Conservation (phyloP, 257 asterid species). For the Coffea canephora region DNA sequence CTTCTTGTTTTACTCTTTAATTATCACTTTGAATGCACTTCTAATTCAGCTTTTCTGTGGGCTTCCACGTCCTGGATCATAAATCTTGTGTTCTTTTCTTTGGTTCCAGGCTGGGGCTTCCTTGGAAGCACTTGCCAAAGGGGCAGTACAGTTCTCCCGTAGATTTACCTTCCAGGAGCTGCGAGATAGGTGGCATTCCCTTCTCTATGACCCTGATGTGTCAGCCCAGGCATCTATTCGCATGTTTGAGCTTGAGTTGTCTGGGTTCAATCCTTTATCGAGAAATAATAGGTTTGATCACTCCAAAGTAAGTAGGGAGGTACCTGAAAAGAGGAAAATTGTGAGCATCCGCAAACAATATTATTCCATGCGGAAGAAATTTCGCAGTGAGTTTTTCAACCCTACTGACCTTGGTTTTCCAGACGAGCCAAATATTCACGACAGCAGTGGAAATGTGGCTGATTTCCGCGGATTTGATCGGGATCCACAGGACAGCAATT, state of each 20-base stretch:
- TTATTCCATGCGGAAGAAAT: conserved; percentile 69
- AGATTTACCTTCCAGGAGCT: conserved; percentile 66
- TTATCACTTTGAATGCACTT: not conserved
- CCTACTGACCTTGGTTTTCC: conserved; percentile 53
- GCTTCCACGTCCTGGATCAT: not conserved
- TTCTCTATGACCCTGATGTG: conserved; percentile 80
- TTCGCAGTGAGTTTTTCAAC: conserved; percentile 58
- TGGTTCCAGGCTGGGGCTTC: conserved; percentile 76
- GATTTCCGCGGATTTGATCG: conserved; percentile 43
- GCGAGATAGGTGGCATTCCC: conserved; percentile 77
- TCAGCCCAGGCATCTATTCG: conserved; percentile 59
- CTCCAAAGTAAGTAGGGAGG: conserved; percentile 44
- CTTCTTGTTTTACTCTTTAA: not conserved
- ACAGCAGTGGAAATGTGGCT: conserved; percentile 45
- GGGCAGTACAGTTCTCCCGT: conserved; percentile 84
- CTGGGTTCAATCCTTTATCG: conserved; percentile 56
- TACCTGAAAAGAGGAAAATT: conserved; percentile 58
- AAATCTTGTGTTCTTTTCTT: conserved; percentile 14
- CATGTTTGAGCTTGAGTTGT: conserved; percentile 78
- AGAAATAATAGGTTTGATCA: conserved; percentile 53
- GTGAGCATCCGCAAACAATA: conserved; percentile 69
- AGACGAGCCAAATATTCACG: conserved; percentile 47
- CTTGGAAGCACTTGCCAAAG: conserved; percentile 91
- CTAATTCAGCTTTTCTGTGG: not conserved
- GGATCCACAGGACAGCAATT: conserved; percentile 40